Evolutionary conservation across 1,139 yeast species (phyloP).

Genomic region (Suhomyces bolitotheri): DNA sequence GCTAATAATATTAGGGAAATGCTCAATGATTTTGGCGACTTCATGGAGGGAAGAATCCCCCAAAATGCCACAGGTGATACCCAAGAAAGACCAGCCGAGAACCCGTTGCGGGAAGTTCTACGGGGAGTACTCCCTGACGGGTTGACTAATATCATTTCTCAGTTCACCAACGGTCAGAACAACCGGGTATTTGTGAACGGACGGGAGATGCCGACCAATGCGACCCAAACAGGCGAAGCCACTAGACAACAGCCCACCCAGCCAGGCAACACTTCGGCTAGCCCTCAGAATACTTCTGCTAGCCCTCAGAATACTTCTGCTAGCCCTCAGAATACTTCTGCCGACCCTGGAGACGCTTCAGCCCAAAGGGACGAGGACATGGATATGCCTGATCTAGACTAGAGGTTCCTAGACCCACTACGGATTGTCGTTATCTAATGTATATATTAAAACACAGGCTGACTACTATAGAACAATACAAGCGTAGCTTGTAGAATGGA

Average conservation of each 20-base stretch:
- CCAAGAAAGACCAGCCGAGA: neutral
- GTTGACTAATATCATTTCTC: conserved; percentile 15
- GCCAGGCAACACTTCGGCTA: neutral
- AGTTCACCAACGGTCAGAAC: conserved; percentile 13
- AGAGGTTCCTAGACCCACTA: neutral
- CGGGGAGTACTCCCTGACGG: conserved; percentile 17
- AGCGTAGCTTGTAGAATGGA: conserved; percentile 10
- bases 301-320: neutral
- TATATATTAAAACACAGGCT: conserved; percentile 15
- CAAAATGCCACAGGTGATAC: neutral
- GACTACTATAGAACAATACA: conserved; percentile 14
- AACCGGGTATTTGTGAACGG: conserved; percentile 16
- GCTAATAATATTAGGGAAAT: conserved; percentile 19
- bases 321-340: neutral
- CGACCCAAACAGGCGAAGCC: neutral
- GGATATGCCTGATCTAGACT: conserved; percentile 16
- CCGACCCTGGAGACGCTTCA: neutral
- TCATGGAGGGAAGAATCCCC: conserved; percentile 16
- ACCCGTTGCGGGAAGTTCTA: conserved; percentile 9
- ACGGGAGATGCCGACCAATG: conserved; percentile 8
- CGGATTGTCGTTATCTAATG: conserved; percentile 6
- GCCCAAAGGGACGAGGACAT: conserved; percentile 8
- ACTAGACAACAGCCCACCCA: neutral
- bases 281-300: neutral
- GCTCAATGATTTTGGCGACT: conserved; percentile 27